Evolutionary conservation across 2,329 filamentous ascomycete species (phyloP), one percentile per base, ranked within the genome.

Genomic region (Paracorniculantispora psalliotae): DNA sequence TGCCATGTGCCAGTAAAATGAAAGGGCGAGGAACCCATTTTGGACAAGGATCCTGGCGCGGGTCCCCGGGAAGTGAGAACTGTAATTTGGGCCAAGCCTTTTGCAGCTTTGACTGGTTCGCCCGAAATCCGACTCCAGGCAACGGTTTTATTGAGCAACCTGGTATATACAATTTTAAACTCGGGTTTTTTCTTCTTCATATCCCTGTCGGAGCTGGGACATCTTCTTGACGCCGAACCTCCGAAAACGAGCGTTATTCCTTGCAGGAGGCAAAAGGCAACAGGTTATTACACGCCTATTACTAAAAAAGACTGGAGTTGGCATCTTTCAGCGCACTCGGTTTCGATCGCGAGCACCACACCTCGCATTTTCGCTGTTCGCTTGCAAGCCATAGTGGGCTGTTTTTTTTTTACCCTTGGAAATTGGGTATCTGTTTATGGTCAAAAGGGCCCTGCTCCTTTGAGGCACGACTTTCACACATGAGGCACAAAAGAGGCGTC

Each of bases 41-140:
- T 33, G 10, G 41, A 55, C 41, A 55, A 47, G 52, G 41, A 55
- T 55, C 25, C 44, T 35, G 51, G 26, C 41, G 52, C 52, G 52
- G 52, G 28, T 33, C 52, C 51, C 39, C 50, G 37, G 50, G 33
- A 53, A 26, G 52, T 55, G 52, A 55, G 52, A 55, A 55, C 52
- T 55, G 52, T 55, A 55, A 47, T 25, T 55, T 37, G 12, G 52
- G 52, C 52, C 52, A 55, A 55, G 39, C 52, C 25, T 55, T 53
- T 53, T n/a, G n/a, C n/a, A n/a, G n/a, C n/a, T n/a, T n/a, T n/a
- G n/a, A n/a, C n/a, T 55, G 28, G 52, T 46, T 55, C 39, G 30
- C 52, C 41, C 26, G 52, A 55, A 55, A 23, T 25, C 52, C 39
- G 41, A 26, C 41, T 33, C 13, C 28, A 46, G 19, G 26, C 19